phyloP scores from a whole-genome alignment of 1,284 basidiomycete species.

The Volvariella volvacea region DNA sequence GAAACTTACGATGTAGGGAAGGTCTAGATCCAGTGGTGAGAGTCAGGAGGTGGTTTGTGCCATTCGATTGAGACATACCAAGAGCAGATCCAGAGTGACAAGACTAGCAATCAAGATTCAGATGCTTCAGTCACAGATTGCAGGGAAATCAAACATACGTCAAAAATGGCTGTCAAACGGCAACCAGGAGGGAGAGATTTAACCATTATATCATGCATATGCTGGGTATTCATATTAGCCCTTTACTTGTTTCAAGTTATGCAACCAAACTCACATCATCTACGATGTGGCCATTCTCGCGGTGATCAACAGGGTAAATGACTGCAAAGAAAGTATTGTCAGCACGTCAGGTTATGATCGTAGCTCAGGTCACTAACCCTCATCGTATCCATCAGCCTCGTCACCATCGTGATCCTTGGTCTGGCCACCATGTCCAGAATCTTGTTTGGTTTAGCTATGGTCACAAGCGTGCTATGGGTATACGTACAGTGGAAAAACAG shows the following conservation, averaged over 20 bases:
- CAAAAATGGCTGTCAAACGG: constrained; percentile 84
- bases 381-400: constrained; percentile 59
- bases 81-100: constrained; percentile 67
- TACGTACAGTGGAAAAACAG: constrained; percentile 84
- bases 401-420: constrained; percentile 71
- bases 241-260: background rate
- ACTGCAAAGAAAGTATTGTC: constrained; percentile 34
- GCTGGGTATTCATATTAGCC: constrained; percentile 24
- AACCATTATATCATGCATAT: constrained; percentile 70
- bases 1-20: constrained; percentile 49
- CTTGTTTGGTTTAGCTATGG: constrained; percentile 23
- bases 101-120: constrained; percentile 35
- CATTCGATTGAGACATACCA: constrained; percentile 27
- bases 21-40: constrained; percentile 29
- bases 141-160: constrained; percentile 38
- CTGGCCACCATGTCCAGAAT: constrained; percentile 81
- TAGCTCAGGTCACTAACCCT: constrained; percentile 38
- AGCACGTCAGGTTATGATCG: constrained; percentile 1
- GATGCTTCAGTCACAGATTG: background rate
- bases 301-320: constrained; percentile 81
- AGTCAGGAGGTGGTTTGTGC: constrained; percentile 1
- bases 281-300: constrained; percentile 66
- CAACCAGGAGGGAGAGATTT: constrained; percentile 76
- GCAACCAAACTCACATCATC: constrained; percentile 62
- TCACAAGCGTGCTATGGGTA: background rate